A percentile compares a stretch with the other conserved stretches of the same genome.
Evolutionary conservation across 805 yeast species (phyloP).

Genomic region (Sungouiella thailandica): DNA sequence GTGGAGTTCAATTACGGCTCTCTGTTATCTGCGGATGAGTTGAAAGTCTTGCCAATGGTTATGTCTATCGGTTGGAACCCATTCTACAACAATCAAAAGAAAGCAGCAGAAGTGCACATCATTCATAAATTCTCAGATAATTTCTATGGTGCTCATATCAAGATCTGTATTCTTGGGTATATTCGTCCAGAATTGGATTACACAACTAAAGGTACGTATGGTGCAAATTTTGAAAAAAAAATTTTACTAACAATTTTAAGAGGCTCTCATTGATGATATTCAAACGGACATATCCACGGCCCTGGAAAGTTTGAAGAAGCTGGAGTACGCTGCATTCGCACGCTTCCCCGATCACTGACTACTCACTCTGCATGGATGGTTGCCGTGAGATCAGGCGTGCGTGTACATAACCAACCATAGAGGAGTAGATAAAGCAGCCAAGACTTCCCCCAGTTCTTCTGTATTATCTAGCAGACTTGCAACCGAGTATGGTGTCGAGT

Average conservation of each 20-base stretch:
- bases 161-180: constrained; percentile 75
- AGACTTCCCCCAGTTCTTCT: not conserved
- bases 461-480: not conserved
- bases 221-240: not conserved
- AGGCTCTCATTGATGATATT: constrained; percentile 82
- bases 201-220: constrained; percentile 50
- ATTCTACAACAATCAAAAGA: constrained; percentile 70
- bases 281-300: constrained; percentile 75
- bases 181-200: constrained; percentile 88
- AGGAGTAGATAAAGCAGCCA: not conserved
- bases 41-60: constrained; percentile 72
- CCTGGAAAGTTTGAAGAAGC: constrained; percentile 32
- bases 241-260: constrained; percentile 32
- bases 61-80: constrained; percentile 97
- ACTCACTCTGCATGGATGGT: no score
- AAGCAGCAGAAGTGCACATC: constrained; percentile 84
- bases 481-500: not conserved
- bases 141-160: constrained; percentile 80
- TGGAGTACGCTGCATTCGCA: not conserved
- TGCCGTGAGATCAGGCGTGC: no score
- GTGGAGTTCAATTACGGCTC: constrained; percentile 58
- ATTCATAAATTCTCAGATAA: constrained; percentile 61
- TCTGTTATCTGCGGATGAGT: constrained; percentile 37
- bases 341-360: no score
- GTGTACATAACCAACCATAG: no score